A percentile compares a stretch with the other conserved stretches of the same genome.
These are phyloP conservation scores for Hericium erinaceus DNA, from an alignment of 768 basidiomycete genomes.

Conservation along the genomic window DNA sequence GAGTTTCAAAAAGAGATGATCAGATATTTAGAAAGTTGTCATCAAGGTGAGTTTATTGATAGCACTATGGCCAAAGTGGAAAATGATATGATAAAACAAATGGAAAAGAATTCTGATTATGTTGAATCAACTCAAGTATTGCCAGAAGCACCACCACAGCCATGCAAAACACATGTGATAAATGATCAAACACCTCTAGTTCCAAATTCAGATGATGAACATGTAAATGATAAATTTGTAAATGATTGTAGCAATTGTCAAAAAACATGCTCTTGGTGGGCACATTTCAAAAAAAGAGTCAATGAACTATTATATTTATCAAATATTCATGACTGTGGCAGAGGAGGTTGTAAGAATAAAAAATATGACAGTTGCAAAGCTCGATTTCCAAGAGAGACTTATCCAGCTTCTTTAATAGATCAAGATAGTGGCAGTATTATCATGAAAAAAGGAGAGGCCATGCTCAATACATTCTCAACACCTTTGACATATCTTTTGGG, in stretches of 20 bases:
- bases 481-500: slow-evolving; percentile 25
- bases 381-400: slow-evolving; percentile 25
- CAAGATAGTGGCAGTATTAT: slow-evolving; percentile 18
- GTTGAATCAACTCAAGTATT: no score
- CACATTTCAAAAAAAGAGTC: neutral
- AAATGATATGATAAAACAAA: no score
- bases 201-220: no score
- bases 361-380: slow-evolving; percentile 23
- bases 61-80: slow-evolving; percentile 1
- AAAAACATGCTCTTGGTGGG: neutral
- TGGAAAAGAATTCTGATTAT: no score
- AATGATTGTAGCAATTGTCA: neutral
- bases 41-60: slow-evolving; percentile 11
- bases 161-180: no score
- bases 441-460: slow-evolving; percentile 23
- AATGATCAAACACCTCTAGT: no score
- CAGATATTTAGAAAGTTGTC: slow-evolving; percentile 7
- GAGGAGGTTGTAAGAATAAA: slow-evolving; percentile 21
- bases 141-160: no score
- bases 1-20: slow-evolving; percentile 8
- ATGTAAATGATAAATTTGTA: no score
- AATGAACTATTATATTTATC: slow-evolving; percentile 5
- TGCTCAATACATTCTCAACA: slow-evolving; percentile 28
- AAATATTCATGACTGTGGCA: slow-evolving; percentile 1
- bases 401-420: slow-evolving; percentile 21